Conservation (phyloP, 345 rosid genomes). For the Pugionium cornutum region DNA sequence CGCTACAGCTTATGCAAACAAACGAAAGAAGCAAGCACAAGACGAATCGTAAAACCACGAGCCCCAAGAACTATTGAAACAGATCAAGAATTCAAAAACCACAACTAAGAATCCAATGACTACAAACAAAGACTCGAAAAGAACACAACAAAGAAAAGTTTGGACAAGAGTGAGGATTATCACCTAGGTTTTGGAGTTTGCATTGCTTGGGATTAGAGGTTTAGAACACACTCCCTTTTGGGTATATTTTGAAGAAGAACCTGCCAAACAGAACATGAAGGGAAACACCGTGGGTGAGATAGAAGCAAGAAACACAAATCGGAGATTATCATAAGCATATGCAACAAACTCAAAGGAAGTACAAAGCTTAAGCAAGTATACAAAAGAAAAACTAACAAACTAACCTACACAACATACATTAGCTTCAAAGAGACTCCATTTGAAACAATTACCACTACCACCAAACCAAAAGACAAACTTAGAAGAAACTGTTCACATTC, state of each 20-base stretch:
- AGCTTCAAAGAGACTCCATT: background rate
- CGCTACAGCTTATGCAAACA: conserved; percentile 26
- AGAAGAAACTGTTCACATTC: background rate
- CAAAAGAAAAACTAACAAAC: conserved; percentile 1
- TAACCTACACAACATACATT: background rate
- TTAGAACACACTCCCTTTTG: conserved; percentile 10
- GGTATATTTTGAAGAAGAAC: background rate
- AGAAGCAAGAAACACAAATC: conserved; percentile 34
- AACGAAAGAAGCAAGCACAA: conserved; percentile 5
- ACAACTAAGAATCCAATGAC: background rate
- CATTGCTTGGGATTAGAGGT: conserved; percentile 46
- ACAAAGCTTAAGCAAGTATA: conserved; percentile 42
- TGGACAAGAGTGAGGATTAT: conserved; percentile 23
- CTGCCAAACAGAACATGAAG: background rate
- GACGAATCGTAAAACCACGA: background rate
- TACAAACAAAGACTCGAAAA: background rate
- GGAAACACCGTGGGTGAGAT: conserved; percentile 26
- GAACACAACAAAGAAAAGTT: background rate
- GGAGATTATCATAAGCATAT: conserved; percentile 27
- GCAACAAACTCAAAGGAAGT: conserved; percentile 39
- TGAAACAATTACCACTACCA: background rate
- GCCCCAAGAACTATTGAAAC: background rate
- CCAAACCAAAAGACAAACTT: background rate
- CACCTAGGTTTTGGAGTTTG: conserved; percentile 87
- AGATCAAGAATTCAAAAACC: background rate